Evolutionary conservation across 1,284 basidiomycete genomes (phyloP).

Genomic region (Cutaneotrichosporon cavernicola): DNA sequence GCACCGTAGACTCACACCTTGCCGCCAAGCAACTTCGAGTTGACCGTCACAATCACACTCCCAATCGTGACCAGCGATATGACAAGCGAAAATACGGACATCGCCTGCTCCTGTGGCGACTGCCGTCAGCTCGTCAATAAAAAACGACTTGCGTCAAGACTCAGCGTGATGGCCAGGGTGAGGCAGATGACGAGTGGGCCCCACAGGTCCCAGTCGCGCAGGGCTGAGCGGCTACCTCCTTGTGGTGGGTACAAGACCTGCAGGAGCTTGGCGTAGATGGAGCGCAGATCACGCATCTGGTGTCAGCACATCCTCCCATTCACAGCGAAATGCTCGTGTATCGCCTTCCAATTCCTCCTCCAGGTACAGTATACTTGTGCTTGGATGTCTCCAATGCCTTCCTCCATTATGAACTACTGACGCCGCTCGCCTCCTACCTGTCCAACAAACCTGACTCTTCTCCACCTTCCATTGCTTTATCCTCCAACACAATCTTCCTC

Average conservation of each 20-base stretch:
- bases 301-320: background rate
- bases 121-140: slow-evolving; percentile 44
- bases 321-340: too few relatives aligned
- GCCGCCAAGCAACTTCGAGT: slow-evolving; percentile 93
- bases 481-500: background rate
- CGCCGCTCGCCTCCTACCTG: background rate
- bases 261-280: slow-evolving; percentile 85
- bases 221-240: slow-evolving; percentile 69
- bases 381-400: too few relatives aligned
- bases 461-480: background rate
- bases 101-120: slow-evolving; percentile 78
- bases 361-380: too few relatives aligned
- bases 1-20: slow-evolving; percentile 66
- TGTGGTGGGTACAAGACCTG: slow-evolving; percentile 87
- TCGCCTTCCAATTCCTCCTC: too few relatives aligned
- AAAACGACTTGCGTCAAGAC: slow-evolving; percentile 70
- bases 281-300: slow-evolving; percentile 80
- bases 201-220: slow-evolving; percentile 94
- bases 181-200: slow-evolving; percentile 85
- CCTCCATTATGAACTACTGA: too few relatives aligned
- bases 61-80: slow-evolving; percentile 87
- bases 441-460: too few relatives aligned
- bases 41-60: slow-evolving; percentile 82
- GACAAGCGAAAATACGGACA: slow-evolving; percentile 87
- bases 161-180: slow-evolving; percentile 78